These are phyloP conservation scores for Asterochloris erici DNA, from an alignment of 139 green algal genomes.

Conservation along the genomic window DNA sequence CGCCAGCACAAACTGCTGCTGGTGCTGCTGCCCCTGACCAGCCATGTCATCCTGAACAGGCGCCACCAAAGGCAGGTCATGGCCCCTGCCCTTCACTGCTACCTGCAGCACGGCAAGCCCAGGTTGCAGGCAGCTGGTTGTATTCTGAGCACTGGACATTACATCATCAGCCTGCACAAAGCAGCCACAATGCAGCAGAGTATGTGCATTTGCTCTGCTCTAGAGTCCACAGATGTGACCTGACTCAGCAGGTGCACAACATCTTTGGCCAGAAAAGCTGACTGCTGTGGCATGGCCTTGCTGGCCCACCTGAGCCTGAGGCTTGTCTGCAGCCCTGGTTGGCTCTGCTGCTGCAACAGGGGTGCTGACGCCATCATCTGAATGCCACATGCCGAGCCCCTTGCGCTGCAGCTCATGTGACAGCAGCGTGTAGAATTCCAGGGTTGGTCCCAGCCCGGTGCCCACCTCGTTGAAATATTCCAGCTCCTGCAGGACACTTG, in stretches of 20 bases:
- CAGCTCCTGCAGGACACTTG: conserved; percentile 50
- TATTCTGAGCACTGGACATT: too few relatives aligned
- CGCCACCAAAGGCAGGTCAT: conserved; percentile 1
- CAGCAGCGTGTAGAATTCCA: conserved; percentile 98
- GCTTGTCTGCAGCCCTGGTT: not conserved
- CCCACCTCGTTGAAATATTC: conserved; percentile 95
- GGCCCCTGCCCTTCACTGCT: conserved; percentile 8
- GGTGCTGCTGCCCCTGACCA: conserved; percentile 13
- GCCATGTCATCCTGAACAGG: conserved; percentile 14
- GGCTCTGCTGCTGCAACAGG: conserved; percentile 13
- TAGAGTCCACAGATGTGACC: too few relatives aligned
- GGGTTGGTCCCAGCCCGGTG: conserved; percentile 91
- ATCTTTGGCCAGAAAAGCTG: too few relatives aligned
- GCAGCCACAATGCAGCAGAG: too few relatives aligned
- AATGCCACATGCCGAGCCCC: conserved; percentile 83
- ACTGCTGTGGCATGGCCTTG: too few relatives aligned
- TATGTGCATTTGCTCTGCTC: too few relatives aligned
- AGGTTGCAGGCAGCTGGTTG: too few relatives aligned
- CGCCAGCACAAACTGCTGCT: conserved; percentile 12
- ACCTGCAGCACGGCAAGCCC: too few relatives aligned
- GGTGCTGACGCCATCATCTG: conserved; percentile 36
- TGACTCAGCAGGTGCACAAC: too few relatives aligned
- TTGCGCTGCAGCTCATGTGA: conserved; percentile 84
- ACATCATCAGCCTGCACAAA: too few relatives aligned
- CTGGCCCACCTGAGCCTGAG: too few relatives aligned